Conservation (phyloP, 805 yeast species). For the Ogataea wickerhamii region DNA sequence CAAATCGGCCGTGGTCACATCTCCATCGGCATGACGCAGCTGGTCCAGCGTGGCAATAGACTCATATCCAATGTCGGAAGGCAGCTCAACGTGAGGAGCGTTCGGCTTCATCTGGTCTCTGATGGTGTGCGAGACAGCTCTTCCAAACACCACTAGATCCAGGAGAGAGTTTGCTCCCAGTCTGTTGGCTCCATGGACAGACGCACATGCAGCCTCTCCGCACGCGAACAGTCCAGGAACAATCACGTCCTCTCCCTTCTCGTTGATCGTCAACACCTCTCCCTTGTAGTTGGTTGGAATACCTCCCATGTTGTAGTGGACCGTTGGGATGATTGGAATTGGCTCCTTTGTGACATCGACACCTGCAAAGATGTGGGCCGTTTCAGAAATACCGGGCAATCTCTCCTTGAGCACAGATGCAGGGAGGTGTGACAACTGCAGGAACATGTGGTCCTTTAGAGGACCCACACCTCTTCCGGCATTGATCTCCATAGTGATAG, state of each 20-base stretch:
- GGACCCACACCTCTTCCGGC: constrained; percentile 99
- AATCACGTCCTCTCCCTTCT: constrained; percentile 81
- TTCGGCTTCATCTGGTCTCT: constrained; percentile 84
- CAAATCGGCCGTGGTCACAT: constrained; percentile 78
- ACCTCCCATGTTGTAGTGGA: constrained; percentile 99
- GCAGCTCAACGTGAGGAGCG: constrained; percentile 74
- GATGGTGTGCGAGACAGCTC: constrained; percentile 95
- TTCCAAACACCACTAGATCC: constrained; percentile 96
- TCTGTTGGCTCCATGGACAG: constrained; percentile 99
- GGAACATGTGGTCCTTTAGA: constrained; percentile 87
- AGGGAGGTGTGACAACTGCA: constrained; percentile 93
- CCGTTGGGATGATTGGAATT: constrained; percentile 96
- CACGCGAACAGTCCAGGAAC: constrained; percentile 95
- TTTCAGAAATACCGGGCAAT: constrained; percentile 98
- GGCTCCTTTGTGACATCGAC: constrained; percentile 99
- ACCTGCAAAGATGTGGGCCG: constrained; percentile 98
- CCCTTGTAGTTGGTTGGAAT: constrained; percentile 97
- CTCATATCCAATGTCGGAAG: constrained; percentile 85
- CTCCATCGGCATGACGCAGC: constrained; percentile 81
- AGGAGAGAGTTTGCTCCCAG: constrained; percentile 96
- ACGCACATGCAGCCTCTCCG: constrained; percentile 99
- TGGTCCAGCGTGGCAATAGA: constrained; percentile 88
- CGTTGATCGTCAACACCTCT: constrained; percentile 83
- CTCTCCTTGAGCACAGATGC: constrained; percentile 89
- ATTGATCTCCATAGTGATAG: constrained; percentile 97